A percentile compares a stretch with the other conserved stretches of the same genome.
Evolutionary conservation across 306 rosid species (phyloP).

Genomic region (Medicago lupulina): DNA sequence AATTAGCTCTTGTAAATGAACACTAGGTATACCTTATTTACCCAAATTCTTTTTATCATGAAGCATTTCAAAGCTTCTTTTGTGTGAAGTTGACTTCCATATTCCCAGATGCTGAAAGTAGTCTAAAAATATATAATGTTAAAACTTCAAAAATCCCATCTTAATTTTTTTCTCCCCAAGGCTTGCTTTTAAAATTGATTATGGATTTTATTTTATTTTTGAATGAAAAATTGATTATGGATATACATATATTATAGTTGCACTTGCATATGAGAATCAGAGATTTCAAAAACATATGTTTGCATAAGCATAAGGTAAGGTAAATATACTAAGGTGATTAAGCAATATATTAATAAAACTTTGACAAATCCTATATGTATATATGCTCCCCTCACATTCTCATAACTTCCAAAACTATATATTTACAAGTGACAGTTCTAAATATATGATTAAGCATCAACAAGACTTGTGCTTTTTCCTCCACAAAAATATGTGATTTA

Average conservation of each 20-base stretch:
- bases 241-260: background rate
- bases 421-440: conserved; percentile 36
- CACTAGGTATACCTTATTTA: background rate
- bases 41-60: background rate
- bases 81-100: conserved; percentile 1
- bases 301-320: background rate
- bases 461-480: conserved; percentile 26
- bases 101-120: conserved; percentile 25
- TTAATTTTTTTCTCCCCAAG: conserved; percentile 18
- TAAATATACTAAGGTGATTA: conserved; percentile 4
- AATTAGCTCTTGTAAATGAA: too few relatives aligned
- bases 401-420: conserved; percentile 30
- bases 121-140: conserved; percentile 5
- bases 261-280: background rate
- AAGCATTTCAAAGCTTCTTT: conserved; percentile 2
- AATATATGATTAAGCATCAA: conserved; percentile 28
- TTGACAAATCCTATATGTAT: conserved; percentile 12
- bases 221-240: too few relatives aligned
- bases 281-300: background rate
- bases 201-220: too few relatives aligned
- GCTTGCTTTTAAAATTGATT: background rate
- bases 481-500: conserved; percentile 17
- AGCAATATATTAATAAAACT: conserved; percentile 22
- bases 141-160: conserved; percentile 18
- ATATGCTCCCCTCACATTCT: conserved; percentile 23